Conservation (phyloP, 1,284 basidiomycete genomes). For the Rhodotorula sp. region DNA sequence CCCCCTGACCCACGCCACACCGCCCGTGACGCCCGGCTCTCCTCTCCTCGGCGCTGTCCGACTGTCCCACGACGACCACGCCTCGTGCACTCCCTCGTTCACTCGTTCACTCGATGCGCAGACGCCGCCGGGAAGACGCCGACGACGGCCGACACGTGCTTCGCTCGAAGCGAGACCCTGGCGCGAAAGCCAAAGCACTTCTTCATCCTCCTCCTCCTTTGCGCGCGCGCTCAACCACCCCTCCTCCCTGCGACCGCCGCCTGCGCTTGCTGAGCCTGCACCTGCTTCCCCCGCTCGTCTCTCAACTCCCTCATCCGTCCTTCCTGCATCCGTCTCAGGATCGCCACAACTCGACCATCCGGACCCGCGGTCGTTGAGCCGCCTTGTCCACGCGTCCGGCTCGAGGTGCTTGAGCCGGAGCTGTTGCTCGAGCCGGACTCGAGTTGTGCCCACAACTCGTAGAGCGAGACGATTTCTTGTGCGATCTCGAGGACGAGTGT, state of each 20-base stretch:
- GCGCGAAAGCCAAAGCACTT: too few species aligned
- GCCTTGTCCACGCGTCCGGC: not conserved
- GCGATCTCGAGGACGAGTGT: constrained; percentile 77
- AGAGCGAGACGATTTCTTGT: constrained; percentile 86
- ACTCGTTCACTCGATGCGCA: too few species aligned
- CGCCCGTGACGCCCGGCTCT: too few species aligned
- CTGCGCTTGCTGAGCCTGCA: not conserved
- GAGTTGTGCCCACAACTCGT: constrained; percentile 80
- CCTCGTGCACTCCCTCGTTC: too few species aligned
- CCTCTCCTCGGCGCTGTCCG: too few species aligned
- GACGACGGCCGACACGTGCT: too few species aligned
- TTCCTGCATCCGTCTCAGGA: constrained; percentile 38
- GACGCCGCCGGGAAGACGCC: too few species aligned
- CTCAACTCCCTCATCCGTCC: constrained; percentile 29
- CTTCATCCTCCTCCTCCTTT: not conserved
- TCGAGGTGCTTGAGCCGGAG: not conserved
- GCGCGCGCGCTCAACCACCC: constrained; percentile 1
- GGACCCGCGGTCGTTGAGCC: not conserved
- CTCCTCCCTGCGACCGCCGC: not conserved
- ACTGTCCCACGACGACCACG: too few species aligned
- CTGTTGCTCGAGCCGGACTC: constrained; percentile 44
- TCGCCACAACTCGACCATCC: constrained; percentile 35
- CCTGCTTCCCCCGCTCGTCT: constrained; percentile 18
- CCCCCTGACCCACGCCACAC: too few species aligned
- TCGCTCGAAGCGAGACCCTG: too few species aligned